Percentiles rank a stretch among this genome's conserved stretches.
Conservation (phyloP, 257 asterid genomes). For the Scutellaria baicalensis region DNA sequence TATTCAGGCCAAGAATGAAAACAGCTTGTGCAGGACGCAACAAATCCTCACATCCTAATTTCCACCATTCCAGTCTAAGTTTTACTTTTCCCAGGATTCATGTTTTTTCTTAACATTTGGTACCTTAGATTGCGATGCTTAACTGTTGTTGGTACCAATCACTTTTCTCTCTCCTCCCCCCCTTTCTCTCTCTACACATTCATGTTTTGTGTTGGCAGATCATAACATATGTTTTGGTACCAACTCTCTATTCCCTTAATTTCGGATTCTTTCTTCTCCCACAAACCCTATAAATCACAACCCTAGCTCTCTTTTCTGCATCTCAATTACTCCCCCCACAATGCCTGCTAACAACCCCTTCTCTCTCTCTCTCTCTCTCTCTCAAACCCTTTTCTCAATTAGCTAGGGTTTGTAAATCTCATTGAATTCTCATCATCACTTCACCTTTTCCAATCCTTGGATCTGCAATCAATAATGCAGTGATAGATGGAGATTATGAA, state of each 20-base stretch:
- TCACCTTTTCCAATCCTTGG: background rate
- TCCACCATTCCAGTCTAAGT: background rate
- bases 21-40: constrained; percentile 38
- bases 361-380: background rate
- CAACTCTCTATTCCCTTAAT: constrained; percentile 22
- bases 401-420: background rate
- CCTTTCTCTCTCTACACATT: too few relatives aligned
- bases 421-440: background rate
- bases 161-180: background rate
- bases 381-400: background rate
- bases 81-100: constrained; percentile 13
- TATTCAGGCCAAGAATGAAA: constrained; percentile 5
- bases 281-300: constrained; percentile 23
- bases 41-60: constrained; percentile 17
- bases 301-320: background rate
- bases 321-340: background rate
- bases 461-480: background rate
- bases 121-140: constrained; percentile 41
- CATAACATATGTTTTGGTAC: background rate
- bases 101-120: constrained; percentile 18
- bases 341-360: background rate
- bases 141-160: constrained; percentile 25
- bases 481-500: background rate
- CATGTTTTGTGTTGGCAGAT: too few relatives aligned
- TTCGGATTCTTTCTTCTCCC: constrained; percentile 17